These are phyloP conservation scores for Drosera spatulata DNA, from an alignment of 179 eudicot species.

Conservation along the genomic window DNA sequence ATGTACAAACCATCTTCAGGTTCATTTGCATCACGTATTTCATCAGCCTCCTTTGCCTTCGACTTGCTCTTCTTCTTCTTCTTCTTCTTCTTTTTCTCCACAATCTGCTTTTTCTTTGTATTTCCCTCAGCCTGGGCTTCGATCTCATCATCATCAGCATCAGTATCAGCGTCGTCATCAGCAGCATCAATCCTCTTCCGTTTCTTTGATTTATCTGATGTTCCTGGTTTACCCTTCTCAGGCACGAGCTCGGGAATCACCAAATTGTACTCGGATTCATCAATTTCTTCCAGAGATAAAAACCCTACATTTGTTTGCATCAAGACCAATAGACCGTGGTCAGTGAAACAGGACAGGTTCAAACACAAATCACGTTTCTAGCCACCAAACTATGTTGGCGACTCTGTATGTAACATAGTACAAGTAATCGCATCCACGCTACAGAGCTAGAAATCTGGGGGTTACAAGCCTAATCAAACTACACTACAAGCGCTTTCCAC, in stretches of 20 bases:
- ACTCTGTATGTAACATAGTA: too few species aligned
- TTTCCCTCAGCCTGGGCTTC: constrained; percentile 14
- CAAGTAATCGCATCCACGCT: too few species aligned
- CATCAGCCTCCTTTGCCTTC: constrained; percentile 13
- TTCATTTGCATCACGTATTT: constrained; percentile 14
- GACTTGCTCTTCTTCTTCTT: constrained; percentile 7
- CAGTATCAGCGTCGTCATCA: background rate
- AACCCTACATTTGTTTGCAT: constrained; percentile 37
- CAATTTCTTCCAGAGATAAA: constrained; percentile 82
- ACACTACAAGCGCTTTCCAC: too few species aligned
- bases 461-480: too few species aligned
- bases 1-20: constrained; percentile 21
- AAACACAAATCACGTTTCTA: background rate
- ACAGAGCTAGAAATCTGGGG: too few species aligned
- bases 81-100: constrained; percentile 27
- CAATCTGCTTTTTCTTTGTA: constrained; percentile 14
- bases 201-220: constrained; percentile 25
- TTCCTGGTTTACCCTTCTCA: constrained; percentile 11
- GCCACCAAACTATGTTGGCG: background rate
- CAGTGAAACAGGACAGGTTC: background rate
- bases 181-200: constrained; percentile 23
- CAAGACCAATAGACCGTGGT: background rate
- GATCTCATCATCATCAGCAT: constrained; percentile 14
- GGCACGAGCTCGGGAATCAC: constrained; percentile 27
- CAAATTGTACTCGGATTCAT: constrained; percentile 53